Conservation (phyloP, 2,329 filamentous ascomycete species). For the Trichoderma guizhouense region DNA sequence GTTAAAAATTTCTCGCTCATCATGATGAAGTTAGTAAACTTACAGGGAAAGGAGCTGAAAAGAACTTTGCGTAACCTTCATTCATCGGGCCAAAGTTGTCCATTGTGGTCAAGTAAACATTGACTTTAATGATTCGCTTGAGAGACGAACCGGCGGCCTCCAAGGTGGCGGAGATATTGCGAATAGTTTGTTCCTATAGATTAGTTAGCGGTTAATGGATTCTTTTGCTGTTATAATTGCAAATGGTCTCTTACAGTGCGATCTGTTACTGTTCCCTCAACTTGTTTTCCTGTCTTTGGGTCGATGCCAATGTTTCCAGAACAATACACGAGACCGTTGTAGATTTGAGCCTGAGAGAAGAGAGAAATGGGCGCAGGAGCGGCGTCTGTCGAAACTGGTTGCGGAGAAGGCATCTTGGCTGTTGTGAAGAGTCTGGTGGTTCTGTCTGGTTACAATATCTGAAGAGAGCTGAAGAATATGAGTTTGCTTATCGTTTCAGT, state of each 20-base stretch:
- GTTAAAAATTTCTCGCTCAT: not conserved
- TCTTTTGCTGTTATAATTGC: no score
- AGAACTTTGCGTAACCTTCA: conserved; percentile 51
- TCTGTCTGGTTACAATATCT: not conserved
- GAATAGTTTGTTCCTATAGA: conserved; percentile 49
- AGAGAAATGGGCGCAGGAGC: conserved; percentile 45
- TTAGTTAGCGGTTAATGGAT: not conserved
- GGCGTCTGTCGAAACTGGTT: not conserved
- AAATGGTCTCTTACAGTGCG: conserved; percentile 25
- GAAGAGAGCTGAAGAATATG: not conserved
- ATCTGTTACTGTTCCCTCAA: conserved; percentile 51
- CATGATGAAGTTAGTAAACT: conserved; percentile 20
- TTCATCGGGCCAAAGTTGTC: conserved; percentile 60
- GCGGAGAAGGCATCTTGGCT: conserved; percentile 7
- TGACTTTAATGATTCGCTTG: conserved; percentile 63
- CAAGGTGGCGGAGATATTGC: conserved; percentile 58
- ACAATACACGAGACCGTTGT: conserved; percentile 66
- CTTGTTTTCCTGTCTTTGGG: conserved; percentile 47
- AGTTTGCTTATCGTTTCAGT: not conserved
- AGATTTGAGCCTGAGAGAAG: conserved; percentile 57
- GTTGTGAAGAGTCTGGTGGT: not conserved
- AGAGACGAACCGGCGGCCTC: conserved; percentile 58
- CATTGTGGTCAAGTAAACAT: conserved; percentile 65
- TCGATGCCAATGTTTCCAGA: conserved; percentile 60
- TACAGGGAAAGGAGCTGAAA: conserved; percentile 47